Evolutionary conservation across 768 basidiomycete species (phyloP), one percentile per base, ranked within the genome.

Genomic region (Trametes coccinea): DNA sequence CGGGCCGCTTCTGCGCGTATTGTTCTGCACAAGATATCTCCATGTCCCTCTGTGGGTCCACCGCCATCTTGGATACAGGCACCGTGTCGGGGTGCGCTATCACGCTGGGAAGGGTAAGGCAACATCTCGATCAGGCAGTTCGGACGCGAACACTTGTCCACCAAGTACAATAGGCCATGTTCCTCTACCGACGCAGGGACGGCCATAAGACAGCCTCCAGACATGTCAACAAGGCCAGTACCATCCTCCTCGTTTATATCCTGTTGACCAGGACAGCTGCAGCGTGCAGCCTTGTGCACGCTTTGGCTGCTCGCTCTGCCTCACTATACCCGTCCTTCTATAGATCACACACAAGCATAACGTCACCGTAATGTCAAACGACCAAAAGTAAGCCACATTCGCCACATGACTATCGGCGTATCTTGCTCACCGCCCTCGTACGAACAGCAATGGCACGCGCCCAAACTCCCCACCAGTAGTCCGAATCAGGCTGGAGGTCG

Each of bases 41-140:
- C 30, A 41, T 33, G 47, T 41, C 31, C 30, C 49, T 37, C 49
- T 53, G 41, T 47, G 45, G 61, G 55, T 52, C 61, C 54, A 49
- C 16, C 34, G 50, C n/a, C 2, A 33, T 51, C 48, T 1, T 62
- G 50, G 33, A 40, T 4, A 56, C 55, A 52, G 49, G 54, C 43
- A 61, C 60, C n/a, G 17, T 39, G 6, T 27, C n/a, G 17, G 17
- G n/a, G 22, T 40, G 37, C 47, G 46, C 39, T 40, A 4, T 30
- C 13, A 37, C 37, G 56, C 56, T 14, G n/a, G 49, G 16, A 22
- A 3, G n/a, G 33, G 29, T 17, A 5, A 33, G 50, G 49, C 17
- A 45, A 22, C 43, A 52, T 22, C 50, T 44, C 44, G 29, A 56
- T 56, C 55, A 3, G 49, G 55, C 55, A 62, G 43, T 30, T 40